Evolutionary conservation across 352 stramenopile species (phyloP), one percentile per base, ranked within the genome.

Genomic region (Pythium phragmitis): DNA sequence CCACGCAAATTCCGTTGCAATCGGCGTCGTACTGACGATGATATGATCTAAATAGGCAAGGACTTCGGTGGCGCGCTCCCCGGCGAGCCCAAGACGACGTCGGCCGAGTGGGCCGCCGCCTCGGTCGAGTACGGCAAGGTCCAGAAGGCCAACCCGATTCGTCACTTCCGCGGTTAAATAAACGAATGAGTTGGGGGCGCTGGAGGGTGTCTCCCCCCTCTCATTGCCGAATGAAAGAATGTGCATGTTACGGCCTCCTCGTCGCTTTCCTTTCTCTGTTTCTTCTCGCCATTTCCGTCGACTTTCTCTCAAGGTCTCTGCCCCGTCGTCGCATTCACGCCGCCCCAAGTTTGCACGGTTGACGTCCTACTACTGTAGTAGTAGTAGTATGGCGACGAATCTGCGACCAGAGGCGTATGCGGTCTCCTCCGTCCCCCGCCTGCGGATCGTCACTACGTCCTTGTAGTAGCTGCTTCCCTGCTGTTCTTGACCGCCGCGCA

Each of bases 91-190:
- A 83, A 83, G 68, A 94, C 85, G 33, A 94, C 76, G 30, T 88
- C 81, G 43, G 66, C 74, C n/a, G 85, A 92, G 70, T 94, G 85
- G 85, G 59, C 77, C 67, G 82, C 73, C 14, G 85, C 85, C 17
- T 88, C 82, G 52, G 74, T 89, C 51, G 85, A 90, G 72, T 92
- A 90, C 76, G 79, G 46, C 70, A 81, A 83, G 66, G 80, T 78
- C 57, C 82, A 94, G 72, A 92, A 94, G 68, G 83, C 82, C 70
- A 90, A 94, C 72, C 85, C 85, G 50, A 94, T 94, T 65, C 78
- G 75, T 57, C 79, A 88, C 78, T 92, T 91, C 72, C 85, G 87
- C 73, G 70, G 87, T 71, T 92, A 92, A 86, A 26, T 30, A 30
- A 30, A 30, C 26, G 4, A 30, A 30, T 30, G 37, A 13, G 37